Conservation (phyloP, 2,329 filamentous ascomycete species). For the Teratosphaeriaceae sp. region DNA sequence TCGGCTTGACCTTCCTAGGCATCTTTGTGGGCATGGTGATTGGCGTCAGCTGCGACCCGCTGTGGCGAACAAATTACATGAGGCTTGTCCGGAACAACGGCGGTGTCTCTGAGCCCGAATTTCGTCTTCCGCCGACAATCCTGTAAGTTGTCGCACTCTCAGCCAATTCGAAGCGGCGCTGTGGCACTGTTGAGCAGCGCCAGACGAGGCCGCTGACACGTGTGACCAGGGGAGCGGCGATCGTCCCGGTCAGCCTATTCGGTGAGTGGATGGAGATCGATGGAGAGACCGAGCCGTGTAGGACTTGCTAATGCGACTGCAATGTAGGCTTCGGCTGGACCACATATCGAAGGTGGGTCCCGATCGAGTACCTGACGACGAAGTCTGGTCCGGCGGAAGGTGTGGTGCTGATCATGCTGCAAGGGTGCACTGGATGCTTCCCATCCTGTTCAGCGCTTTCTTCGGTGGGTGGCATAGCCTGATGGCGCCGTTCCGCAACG, state of each 20-base stretch:
- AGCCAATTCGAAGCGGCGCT: no score
- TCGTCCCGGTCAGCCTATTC: conserved; percentile 78
- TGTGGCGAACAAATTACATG: conserved; percentile 58
- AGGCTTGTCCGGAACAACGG: conserved; percentile 50
- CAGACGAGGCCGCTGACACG: conserved; percentile 37
- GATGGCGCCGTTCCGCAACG: no score
- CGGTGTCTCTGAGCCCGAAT: conserved; percentile 73
- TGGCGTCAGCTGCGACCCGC: conserved; percentile 55
- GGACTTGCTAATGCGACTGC: conserved; percentile 15
- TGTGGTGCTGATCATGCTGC: conserved; percentile 11
- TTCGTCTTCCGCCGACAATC: conserved; percentile 63
- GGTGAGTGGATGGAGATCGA: conserved; percentile 39
- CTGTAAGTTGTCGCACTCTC: conserved; percentile 18
- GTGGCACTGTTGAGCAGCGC: conserved; percentile 7
- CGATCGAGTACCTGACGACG: conserved; percentile 30
- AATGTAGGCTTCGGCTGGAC: conserved; percentile 69
- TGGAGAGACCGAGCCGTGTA: conserved; percentile 6
- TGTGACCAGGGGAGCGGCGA: conserved; percentile 53
- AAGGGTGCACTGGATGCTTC: conserved; percentile 30
- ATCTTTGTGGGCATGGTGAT: conserved; percentile 61
- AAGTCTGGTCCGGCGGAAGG: neutral
- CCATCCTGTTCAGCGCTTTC: conserved; percentile 43
- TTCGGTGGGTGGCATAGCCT: conserved; percentile 32
- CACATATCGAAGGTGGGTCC: conserved; percentile 60
- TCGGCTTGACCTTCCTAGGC: conserved; percentile 62